Conservation (phyloP, 2,329 filamentous ascomycete species). For the Sarocladium strictum region DNA sequence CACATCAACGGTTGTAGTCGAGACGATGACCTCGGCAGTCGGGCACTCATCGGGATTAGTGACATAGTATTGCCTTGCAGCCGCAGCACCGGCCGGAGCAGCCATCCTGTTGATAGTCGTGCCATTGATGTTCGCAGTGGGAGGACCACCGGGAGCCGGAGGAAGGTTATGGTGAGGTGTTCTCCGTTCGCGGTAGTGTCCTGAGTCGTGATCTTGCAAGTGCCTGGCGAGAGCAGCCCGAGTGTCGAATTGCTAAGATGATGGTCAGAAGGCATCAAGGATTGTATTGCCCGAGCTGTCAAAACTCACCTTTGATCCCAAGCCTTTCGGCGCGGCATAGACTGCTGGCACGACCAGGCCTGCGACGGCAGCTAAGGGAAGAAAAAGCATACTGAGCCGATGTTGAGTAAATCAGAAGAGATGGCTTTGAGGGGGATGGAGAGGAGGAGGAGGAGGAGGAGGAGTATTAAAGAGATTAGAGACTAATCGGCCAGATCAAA, state of each 20-base stretch:
- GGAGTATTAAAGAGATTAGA: conserved; percentile 1
- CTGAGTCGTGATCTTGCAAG: conserved; percentile 5
- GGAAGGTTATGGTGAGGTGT: neutral
- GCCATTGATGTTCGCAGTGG: neutral
- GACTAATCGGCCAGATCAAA: neutral
- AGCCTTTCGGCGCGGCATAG: conserved; percentile 20
- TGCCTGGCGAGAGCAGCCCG: neutral
- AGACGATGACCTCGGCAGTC: conserved; percentile 18
- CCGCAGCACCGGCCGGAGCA: neutral
- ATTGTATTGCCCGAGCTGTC: neutral
- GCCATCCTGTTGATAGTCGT: neutral
- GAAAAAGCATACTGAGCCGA: conserved; percentile 18
- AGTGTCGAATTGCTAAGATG: conserved; percentile 3
- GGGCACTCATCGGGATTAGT: conserved; percentile 16
- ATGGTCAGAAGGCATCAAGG: neutral
- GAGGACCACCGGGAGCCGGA: neutral
- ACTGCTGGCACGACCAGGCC: conserved; percentile 20
- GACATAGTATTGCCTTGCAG: neutral
- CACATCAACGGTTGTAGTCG: conserved; percentile 26
- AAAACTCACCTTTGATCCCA: conserved; percentile 14
- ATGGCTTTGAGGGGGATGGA: conserved; percentile 4
- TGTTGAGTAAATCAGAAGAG: neutral
- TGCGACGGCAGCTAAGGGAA: conserved; percentile 18
- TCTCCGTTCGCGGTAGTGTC: conserved; percentile 7
- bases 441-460: neutral